Evolutionary conservation across 768 basidiomycete genomes (phyloP).

Genomic region (Hortiboletus campestris): DNA sequence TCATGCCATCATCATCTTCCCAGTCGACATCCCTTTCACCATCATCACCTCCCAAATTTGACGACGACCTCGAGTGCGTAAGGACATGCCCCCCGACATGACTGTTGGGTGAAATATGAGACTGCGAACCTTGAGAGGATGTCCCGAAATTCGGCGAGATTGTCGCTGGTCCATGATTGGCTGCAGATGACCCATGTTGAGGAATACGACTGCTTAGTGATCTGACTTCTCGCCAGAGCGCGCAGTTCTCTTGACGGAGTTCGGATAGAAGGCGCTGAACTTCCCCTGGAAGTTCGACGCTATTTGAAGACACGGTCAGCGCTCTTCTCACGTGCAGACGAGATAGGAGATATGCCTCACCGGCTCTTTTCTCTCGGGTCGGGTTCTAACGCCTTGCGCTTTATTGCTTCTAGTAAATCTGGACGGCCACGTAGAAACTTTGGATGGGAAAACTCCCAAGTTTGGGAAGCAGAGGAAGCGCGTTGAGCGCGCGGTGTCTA

Average conservation of each 20-base stretch:
- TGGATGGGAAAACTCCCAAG: slow-evolving; percentile 87
- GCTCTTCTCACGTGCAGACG: background rate
- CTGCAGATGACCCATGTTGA: slow-evolving; percentile 2
- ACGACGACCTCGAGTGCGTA: slow-evolving; percentile 28
- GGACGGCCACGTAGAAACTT: slow-evolving; percentile 80
- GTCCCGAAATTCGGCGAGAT: slow-evolving; percentile 8
- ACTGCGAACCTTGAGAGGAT: slow-evolving; percentile 9
- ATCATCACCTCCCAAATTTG: slow-evolving; percentile 27
- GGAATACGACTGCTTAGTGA: slow-evolving; percentile 25
- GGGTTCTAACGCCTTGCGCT: slow-evolving; percentile 80
- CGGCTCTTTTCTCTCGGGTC: slow-evolving; percentile 51
- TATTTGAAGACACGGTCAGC: slow-evolving; percentile 38
- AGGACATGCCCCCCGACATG: slow-evolving; percentile 18
- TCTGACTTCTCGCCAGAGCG: slow-evolving; percentile 45
- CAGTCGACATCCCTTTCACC: slow-evolving; percentile 27
- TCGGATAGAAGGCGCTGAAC: slow-evolving; percentile 51
- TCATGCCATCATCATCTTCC: slow-evolving; percentile 29
- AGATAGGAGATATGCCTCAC: slow-evolving; percentile 10
- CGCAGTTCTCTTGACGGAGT: slow-evolving; percentile 71
- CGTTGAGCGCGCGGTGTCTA: slow-evolving; percentile 83
- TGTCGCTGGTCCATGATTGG: background rate
- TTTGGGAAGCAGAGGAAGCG: slow-evolving; percentile 76
- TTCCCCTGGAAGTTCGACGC: slow-evolving; percentile 81
- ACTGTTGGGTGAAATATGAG: slow-evolving; percentile 2
- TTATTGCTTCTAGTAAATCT: slow-evolving; percentile 82